Conservation (phyloP, 345 rosid species). For the Murraya koenigii region DNA sequence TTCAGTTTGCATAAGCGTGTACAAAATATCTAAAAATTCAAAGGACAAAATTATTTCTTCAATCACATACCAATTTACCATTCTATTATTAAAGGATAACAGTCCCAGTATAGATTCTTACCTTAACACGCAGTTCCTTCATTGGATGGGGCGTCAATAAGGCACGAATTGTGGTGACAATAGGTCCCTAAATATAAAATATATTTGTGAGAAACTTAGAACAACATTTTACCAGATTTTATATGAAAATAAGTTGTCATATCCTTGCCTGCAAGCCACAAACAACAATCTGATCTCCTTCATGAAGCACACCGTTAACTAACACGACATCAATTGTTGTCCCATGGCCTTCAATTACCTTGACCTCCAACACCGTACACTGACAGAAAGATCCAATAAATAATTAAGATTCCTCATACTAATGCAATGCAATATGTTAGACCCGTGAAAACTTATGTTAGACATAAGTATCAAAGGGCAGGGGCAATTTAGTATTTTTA, state of each 20-base stretch:
- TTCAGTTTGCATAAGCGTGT: background rate
- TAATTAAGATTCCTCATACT: slow-evolving; percentile 21
- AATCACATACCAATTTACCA: background rate
- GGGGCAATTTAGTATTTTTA: no score
- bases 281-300: slow-evolving; percentile 93
- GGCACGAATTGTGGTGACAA: slow-evolving; percentile 82
- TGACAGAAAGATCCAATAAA: slow-evolving; percentile 36
- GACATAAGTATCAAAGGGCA: no score
- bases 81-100: background rate
- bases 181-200: slow-evolving; percentile 65
- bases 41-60: background rate
- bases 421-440: background rate
- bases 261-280: slow-evolving; percentile 88
- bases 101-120: slow-evolving; percentile 16
- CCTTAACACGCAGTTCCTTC: slow-evolving; percentile 98
- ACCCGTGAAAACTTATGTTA: no score
- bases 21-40: background rate
- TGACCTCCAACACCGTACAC: slow-evolving; percentile 98
- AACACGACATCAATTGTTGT: slow-evolving; percentile 94
- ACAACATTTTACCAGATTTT: slow-evolving; percentile 3
- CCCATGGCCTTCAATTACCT: slow-evolving; percentile 93
- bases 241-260: background rate
- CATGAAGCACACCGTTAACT: slow-evolving; percentile 86
- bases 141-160: slow-evolving; percentile 94
- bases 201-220: slow-evolving; percentile 10